Base-by-base conservation (phyloP, 352 stramenopile genomes). In the Aphanomyces stellatus region DNA sequence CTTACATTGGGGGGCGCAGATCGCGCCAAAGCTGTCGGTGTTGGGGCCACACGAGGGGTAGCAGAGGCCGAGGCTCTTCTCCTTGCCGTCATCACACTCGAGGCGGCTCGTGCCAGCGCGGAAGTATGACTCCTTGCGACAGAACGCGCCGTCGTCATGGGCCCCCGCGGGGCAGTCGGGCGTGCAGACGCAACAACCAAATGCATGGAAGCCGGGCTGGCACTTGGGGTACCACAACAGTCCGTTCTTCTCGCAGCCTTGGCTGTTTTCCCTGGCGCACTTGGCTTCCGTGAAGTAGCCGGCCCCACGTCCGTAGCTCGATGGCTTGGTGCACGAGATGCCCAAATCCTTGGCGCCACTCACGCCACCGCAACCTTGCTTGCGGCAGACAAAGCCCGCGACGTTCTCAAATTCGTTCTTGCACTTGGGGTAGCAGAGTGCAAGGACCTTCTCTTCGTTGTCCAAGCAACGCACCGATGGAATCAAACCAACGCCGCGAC, bases 71-170 rank as follows among this genome's bases (percentile, higher is more conserved):
- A 2, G 11, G 37, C 37, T 46, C 0, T 2, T 46, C 11, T n/a
- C 37, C 37, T 46, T 46, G 37, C n/a, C 37, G n/a, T 11, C 37
- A 46, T 11, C 11, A 46, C 37, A 46, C 2, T 1, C 37, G n/a
- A 19, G 0, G 37, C 37, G 37, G 37, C 13, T 46, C 1, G 37
- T 2, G 37, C 37, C 37, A n/a, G 37, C 0, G 1, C 37, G 37
- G 37, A 19, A n/a, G 37, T 46, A 46, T 11, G 15, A 13, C 5
- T 71, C 65, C 60, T 69, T 71, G 56, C 65, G 63, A 56, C 65
- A 71, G 25, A 53, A 65, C 27, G 59, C 59, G 22, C 59, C 59
- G 24, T 65, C 59, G 46, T 65, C 59, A 22, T 56, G 0, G 30
- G 8, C 24, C 7, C 59, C 59, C 8, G 6, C 46, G 25, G 59